phyloP scores from a whole-genome alignment of 73 alveolate genomes.

The Vitrella brassicaformis region DNA sequence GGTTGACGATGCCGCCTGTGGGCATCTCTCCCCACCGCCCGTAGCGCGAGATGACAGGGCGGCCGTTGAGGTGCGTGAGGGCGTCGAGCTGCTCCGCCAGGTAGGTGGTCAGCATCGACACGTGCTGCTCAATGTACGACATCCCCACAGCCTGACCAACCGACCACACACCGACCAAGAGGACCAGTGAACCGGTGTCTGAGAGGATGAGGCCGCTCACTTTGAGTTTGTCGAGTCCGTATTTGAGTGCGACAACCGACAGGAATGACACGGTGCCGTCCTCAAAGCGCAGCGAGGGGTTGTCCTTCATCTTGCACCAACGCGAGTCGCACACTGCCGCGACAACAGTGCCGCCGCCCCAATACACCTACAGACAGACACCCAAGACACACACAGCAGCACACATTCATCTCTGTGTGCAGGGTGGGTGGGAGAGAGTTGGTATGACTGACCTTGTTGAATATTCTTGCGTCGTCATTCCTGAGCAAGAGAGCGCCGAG shows the following conservation, averaged over 20 bases:
- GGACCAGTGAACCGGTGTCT: too few species aligned
- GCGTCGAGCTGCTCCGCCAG: background rate
- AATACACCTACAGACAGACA: too few species aligned
- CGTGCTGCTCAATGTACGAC: background rate
- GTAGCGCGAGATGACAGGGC: background rate
- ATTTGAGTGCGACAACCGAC: background rate
- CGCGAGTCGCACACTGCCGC: background rate
- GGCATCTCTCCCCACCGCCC: too few species aligned
- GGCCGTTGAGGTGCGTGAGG: background rate
- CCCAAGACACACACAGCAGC: too few species aligned
- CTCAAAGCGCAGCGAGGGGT: background rate
- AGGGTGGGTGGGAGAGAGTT: too few species aligned
- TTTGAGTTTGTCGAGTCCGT: background rate
- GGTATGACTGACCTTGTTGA: too few species aligned
- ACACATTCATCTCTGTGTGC: too few species aligned
- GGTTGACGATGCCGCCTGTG: background rate
- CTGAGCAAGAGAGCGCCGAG: background rate
- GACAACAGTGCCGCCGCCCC: background rate
- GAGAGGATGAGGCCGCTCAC: too few species aligned
- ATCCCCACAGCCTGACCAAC: background rate
- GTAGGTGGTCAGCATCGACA: background rate
- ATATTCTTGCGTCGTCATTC: background rate
- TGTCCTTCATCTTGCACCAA: background rate
- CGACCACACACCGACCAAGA: too few species aligned
- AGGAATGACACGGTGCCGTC: background rate